Evolutionary conservation across 2,329 filamentous ascomycete genomes (phyloP), one percentile per base, ranked within the genome.

Genomic region (Ceratocystis variospora): DNA sequence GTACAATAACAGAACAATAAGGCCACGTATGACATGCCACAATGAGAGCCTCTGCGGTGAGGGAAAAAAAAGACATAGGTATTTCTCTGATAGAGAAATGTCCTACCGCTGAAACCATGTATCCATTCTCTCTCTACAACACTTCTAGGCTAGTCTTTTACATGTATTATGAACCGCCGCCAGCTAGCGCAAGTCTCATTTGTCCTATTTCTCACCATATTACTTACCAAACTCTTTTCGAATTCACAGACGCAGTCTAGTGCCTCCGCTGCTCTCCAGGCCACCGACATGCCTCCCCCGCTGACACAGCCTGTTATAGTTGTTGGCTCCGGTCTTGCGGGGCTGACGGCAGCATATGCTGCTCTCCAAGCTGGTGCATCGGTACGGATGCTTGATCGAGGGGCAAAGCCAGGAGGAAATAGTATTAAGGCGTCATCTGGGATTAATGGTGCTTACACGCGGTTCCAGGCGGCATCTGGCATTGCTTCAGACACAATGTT

Each of bases 381-480:
- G 0, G 84, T 87, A 0, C 76, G 77, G 41, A 76, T 88, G 62
- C 77, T 87, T 12, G 85, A 88, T 67, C 81, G 83, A 22, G 78
- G 79, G 0, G 71, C 79, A 2, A 85, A 84, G 70, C 82, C 84
- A 0, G 84, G 84, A 45, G 83, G 84, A 1, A 87, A 87, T 71
- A 83, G 79, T 70, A 85, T 87, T 73, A 87, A 87, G 73, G 84
- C 84, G 0, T 87, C 84, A 0, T 86, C 83, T 0, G 84, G 84
- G 0, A 87, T 87, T 73, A 87, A 86, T 69, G 84, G 83, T 5
- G 83, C 83, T 0, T 78, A 79, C 0, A 87, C 84, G 0, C 76
- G 76, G 2, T 86, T 81, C 68, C 85, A 87, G 71, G 72, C 73
- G 10, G 73, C 71, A 2, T 64, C 71, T 50, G 71, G 74, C n/a